phyloP scores from a whole-genome alignment of 2,329 filamentous ascomycete genomes.

The Cladophialophora exuberans region DNA sequence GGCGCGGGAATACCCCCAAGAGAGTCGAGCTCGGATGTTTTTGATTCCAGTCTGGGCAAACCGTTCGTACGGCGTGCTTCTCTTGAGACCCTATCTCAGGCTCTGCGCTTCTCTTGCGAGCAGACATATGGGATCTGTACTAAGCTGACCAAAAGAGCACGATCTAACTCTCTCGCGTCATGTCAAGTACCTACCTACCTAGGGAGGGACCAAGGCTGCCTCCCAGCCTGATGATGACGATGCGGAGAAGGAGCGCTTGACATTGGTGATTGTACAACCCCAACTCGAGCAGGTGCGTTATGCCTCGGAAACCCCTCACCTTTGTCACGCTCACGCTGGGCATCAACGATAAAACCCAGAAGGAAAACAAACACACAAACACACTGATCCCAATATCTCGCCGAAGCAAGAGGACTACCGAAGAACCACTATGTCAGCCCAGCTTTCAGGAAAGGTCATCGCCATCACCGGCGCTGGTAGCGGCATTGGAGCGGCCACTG shows the following conservation, averaged over 20 bases:
- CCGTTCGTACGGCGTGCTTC: no score
- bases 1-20: no score
- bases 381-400: not conserved
- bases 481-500: constrained; percentile 56
- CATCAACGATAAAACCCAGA: not conserved
- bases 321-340: no score
- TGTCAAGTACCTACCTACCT: not conserved
- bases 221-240: not conserved
- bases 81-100: no score
- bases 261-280: no score
- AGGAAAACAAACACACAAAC: not conserved
- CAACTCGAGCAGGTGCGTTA: not conserved
- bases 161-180: no score
- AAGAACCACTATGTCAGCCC: constrained; percentile 37
- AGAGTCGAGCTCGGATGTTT: no score
- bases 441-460: constrained; percentile 48
- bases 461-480: constrained; percentile 54
- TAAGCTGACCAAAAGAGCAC: no score
- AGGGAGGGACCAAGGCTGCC: not conserved
- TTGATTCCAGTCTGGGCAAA: no score
- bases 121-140: no score
- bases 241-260: constrained; percentile 1
- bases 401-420: no score
- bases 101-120: no score
- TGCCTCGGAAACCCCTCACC: not conserved